Percentiles rank a stretch among this genome's conserved stretches.
These are phyloP conservation scores for Kickxella alabastrina DNA, from an alignment of 192 early-diverging fungal genomes.

Conservation along the genomic window DNA sequence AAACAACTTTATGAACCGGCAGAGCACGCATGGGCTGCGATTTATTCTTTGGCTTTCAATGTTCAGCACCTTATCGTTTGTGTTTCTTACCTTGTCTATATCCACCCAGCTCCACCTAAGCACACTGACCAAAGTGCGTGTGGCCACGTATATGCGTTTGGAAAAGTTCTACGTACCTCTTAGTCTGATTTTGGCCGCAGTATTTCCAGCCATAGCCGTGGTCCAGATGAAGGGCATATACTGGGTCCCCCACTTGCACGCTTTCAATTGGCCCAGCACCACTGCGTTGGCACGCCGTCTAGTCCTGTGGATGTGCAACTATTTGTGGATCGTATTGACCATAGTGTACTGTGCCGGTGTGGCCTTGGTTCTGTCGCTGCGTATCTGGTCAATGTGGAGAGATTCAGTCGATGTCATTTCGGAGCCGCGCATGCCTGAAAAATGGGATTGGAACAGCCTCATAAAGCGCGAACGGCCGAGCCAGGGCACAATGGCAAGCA, in stretches of 20 bases:
- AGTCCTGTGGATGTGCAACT: constrained; percentile 42
- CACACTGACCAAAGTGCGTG: constrained; percentile 32
- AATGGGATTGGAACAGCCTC: constrained; percentile 41
- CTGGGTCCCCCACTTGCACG: constrained; percentile 35
- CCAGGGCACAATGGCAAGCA: constrained; percentile 2
- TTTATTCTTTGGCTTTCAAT: constrained; percentile 35
- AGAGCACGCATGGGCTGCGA: constrained; percentile 9
- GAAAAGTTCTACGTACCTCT: constrained; percentile 24
- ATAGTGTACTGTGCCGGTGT: constrained; percentile 28
- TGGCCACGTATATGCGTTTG: constrained; percentile 31
- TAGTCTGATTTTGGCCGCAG: constrained; percentile 12
- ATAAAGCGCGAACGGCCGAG: constrained; percentile 11
- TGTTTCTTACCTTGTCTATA: constrained; percentile 35
- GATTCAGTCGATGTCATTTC: constrained; percentile 26
- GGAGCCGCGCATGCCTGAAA: constrained; percentile 35
- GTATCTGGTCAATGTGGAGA: constrained; percentile 39
- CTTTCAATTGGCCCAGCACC: constrained; percentile 33
- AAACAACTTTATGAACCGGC: constrained; percentile 34
- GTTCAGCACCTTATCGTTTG: constrained; percentile 22
- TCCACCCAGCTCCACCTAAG: constrained; percentile 41
- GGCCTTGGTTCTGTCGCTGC: constrained; percentile 12
- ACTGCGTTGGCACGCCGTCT: constrained; percentile 5
- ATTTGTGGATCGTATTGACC: constrained; percentile 27
- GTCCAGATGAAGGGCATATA: constrained; percentile 20
- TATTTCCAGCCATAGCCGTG: constrained; percentile 29